A percentile compares a stretch with the other conserved stretches of the same genome.
Conservation (phyloP, 2,329 filamentous ascomycete genomes). For the Graphilbum sp. region DNA sequence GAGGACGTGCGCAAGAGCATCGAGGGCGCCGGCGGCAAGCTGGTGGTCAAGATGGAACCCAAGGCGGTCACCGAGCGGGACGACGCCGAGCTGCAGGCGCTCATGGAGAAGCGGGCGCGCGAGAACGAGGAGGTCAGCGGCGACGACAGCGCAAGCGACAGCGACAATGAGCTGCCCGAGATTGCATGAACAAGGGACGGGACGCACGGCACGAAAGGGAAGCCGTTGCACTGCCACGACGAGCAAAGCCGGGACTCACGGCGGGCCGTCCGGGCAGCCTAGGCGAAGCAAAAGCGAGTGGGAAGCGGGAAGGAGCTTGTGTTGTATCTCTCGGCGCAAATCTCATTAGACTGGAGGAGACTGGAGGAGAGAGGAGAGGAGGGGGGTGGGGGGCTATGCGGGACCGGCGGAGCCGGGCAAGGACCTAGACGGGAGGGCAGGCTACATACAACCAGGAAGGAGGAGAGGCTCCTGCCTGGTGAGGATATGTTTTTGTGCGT, state of each 20-base stretch:
- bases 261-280: too few relatives aligned
- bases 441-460: background rate
- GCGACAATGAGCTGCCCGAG: slow-evolving; percentile 61
- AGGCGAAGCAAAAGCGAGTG: too few relatives aligned
- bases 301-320: too few relatives aligned
- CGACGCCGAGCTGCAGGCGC: slow-evolving; percentile 85
- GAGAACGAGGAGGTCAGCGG: slow-evolving; percentile 97
- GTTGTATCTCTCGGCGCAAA: too few relatives aligned
- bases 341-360: too few relatives aligned
- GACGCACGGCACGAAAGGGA: background rate
- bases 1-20: slow-evolving; percentile 73
- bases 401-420: too few relatives aligned
- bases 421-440: background rate
- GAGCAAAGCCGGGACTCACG: too few relatives aligned
- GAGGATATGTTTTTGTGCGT: background rate
- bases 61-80: slow-evolving; percentile 99
- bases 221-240: too few relatives aligned
- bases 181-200: background rate
- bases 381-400: too few relatives aligned
- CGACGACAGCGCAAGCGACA: slow-evolving; percentile 91
- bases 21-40: slow-evolving; percentile 57
- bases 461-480: background rate
- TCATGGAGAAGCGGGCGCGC: slow-evolving; percentile 98
- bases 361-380: too few relatives aligned
- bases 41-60: slow-evolving; percentile 92